phyloP scores from a whole-genome alignment of 345 rosid species.

The Euclidium syriacum region DNA sequence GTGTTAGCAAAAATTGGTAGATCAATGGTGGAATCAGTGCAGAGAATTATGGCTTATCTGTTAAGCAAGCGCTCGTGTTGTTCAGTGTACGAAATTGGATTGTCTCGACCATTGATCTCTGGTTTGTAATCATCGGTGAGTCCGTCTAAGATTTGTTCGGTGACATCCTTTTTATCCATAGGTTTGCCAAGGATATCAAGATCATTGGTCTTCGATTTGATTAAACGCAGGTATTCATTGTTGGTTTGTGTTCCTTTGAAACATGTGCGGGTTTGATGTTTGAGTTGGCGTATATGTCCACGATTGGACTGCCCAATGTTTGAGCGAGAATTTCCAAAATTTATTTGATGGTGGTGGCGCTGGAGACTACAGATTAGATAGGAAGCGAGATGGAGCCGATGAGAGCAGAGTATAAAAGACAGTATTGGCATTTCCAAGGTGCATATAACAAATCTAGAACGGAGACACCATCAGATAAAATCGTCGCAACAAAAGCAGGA shows the following conservation, averaged over 20 bases:
- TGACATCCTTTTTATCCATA: not conserved
- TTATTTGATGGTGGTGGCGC: not conserved
- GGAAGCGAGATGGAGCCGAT: not conserved
- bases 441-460: not conserved
- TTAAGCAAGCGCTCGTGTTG: not conserved
- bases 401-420: not conserved
- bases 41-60: not conserved
- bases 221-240: not conserved
- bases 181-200: not conserved
- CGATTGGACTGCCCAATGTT: not conserved
- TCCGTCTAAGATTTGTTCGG: not conserved
- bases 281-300: not conserved
- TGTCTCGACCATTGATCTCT: not conserved
- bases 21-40: not conserved
- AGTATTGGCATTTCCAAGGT: not conserved
- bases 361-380: not conserved
- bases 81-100: not conserved
- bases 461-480: too few relatives aligned
- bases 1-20: not conserved
- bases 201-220: not conserved
- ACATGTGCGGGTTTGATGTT: not conserved
- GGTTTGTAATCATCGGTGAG: not conserved
- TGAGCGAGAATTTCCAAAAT: not conserved
- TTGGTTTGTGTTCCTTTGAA: not conserved
- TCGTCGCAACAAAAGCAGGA: too few relatives aligned